phyloP scores from a whole-genome alignment of 1,284 basidiomycete species.

The Apiotrichum laibachii region DNA sequence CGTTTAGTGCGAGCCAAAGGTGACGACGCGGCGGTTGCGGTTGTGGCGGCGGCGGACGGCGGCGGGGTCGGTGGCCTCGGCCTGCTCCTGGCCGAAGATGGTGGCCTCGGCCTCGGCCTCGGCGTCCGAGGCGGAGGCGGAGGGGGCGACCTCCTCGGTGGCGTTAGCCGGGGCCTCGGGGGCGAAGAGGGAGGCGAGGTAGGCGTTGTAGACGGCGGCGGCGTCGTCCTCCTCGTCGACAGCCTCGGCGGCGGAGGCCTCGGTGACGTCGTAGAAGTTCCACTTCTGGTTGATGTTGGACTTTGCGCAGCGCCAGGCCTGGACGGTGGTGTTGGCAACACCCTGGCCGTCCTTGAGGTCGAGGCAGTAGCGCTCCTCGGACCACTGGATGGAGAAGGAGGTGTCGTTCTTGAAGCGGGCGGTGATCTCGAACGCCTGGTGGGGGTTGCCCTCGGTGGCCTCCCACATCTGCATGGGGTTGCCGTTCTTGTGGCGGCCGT shows the following conservation, averaged over 20 bases:
- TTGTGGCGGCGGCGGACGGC: constrained; percentile 8
- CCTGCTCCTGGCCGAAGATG: too few relatives aligned
- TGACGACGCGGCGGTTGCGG: constrained; percentile 1
- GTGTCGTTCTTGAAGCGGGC: not conserved
- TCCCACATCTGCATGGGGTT: constrained; percentile 42
- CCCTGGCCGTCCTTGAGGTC: constrained; percentile 38
- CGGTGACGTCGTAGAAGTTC: constrained; percentile 36
- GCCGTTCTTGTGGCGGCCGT: constrained; percentile 35
- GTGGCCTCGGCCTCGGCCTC: not conserved
- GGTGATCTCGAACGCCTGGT: constrained; percentile 35
- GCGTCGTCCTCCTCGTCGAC: constrained; percentile 12
- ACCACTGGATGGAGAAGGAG: constrained; percentile 30
- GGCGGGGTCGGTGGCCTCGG: not conserved
- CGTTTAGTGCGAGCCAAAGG: constrained; percentile 3
- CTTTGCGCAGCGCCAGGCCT: constrained; percentile 40
- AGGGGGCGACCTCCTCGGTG: not conserved
- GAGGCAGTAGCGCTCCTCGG: constrained; percentile 31
- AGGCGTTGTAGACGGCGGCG: constrained; percentile 7
- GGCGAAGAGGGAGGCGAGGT: constrained; percentile 2
- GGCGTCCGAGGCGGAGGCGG: not conserved
- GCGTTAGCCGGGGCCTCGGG: not conserved
- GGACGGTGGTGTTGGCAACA: constrained; percentile 33
- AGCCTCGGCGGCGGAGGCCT: constrained; percentile 20
- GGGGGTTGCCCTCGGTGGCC: constrained; percentile 35
- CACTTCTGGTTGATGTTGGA: constrained; percentile 45